These are phyloP conservation scores for Volvox carteri DNA, from an alignment of 163 green algal species.

Conservation along the genomic window DNA sequence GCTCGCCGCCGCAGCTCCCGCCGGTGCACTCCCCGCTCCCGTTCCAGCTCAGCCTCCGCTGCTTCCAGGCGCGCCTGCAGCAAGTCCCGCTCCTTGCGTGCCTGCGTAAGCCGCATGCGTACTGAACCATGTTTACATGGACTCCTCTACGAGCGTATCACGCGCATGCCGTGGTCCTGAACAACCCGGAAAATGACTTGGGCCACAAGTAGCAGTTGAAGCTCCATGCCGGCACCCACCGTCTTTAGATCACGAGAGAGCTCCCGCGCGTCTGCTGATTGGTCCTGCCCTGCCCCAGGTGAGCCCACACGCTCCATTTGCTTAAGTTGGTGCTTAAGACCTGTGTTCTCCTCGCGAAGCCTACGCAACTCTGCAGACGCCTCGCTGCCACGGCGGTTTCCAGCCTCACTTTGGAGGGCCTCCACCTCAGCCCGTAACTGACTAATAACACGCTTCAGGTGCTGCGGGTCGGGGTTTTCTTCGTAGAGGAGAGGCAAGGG, in stretches of 20 bases:
- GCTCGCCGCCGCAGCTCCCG: constrained; percentile 76
- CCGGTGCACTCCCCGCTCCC: constrained; percentile 76
- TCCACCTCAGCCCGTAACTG: constrained; percentile 70
- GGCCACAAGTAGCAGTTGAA: not conserved
- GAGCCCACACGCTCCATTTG: constrained; percentile 50
- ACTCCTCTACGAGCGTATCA: not conserved
- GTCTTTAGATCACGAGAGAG: constrained; percentile 50
- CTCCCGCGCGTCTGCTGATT: constrained; percentile 53
- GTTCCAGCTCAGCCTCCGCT: constrained; percentile 73
- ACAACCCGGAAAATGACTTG: not conserved
- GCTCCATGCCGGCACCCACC: constrained; percentile 39
- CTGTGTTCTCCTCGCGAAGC: constrained; percentile 71
- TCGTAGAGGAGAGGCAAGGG: constrained; percentile 88
- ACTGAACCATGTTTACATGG: not conserved
- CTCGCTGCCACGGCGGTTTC: not conserved
- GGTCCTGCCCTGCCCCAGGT: not conserved
- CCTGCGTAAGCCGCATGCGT: too few species aligned
- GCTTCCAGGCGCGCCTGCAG: constrained; percentile 70
- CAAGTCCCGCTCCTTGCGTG: constrained; percentile 75
- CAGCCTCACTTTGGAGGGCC: constrained; percentile 49
- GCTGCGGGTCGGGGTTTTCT: constrained; percentile 79
- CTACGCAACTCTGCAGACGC: constrained; percentile 58
- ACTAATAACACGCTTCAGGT: constrained; percentile 65
- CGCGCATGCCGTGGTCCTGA: not conserved
- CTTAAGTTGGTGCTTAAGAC: constrained; percentile 68